Base-by-base conservation (phyloP, 2,329 filamentous ascomycete genomes). In the Tolypocladium tropicale region DNA sequence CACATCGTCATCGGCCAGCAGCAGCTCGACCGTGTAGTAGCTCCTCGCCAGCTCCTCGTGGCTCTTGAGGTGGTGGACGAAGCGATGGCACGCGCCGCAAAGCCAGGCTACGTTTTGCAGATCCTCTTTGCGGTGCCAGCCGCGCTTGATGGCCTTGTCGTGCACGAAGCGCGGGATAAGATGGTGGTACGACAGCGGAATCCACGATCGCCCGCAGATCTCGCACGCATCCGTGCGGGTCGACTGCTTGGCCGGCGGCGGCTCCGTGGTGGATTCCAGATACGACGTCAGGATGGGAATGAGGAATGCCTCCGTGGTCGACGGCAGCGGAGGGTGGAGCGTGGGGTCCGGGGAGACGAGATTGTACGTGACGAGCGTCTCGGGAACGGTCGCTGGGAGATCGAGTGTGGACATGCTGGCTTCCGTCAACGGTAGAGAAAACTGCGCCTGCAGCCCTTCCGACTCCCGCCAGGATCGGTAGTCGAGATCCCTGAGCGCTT, bases 81-180 rank as follows among this genome's bases (percentile, higher is more conserved):
- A 91, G 46, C 80, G 82, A 74, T 95, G 90, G 65, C 90, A 95
- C 2, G 89, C 87, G 53, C 89, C 78, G 70, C 90, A 95, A 61
- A 95, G 71, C 90, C 90, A 95, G 14, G 90, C 90, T 23, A 94
- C 90, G 66, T 84, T 90, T 64, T 89, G 83, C 69, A 95, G 68
- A 71, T 84, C 81, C 68, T 89, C 88, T 59, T 84, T 82, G 4
- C 80, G 79, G 73, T 92, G 88, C 90, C 90, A 95, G 1, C 86
- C 87, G 46, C 89, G 77, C 75, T 88, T 90, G 41, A 90, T 68
- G 4, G 82, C 89, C 67, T 90, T 90, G 9, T 80, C 84, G 70
- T 95, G 90, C 57, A 90, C 84, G 48, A 81, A 80, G 43, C 83
- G 80, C n/a, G 90, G 90, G 55, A 95, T 91, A 48, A 95, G 74